Conservation (phyloP, 768 basidiomycete species). For the Panaeolus papilionaceus region DNA sequence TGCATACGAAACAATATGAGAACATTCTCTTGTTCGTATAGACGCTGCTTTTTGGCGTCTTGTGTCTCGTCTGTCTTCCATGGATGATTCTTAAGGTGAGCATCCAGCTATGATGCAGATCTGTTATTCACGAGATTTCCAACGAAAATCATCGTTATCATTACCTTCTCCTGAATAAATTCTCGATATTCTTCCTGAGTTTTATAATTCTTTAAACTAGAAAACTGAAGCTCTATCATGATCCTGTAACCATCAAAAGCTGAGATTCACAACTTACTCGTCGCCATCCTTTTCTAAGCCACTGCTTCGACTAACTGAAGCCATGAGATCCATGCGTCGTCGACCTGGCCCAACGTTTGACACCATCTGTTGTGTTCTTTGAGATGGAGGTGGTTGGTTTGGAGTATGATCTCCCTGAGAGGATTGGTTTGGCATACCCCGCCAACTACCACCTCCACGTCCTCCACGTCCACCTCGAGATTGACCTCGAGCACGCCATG, state of each 20-base stretch:
- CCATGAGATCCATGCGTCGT: slow-evolving; percentile 65
- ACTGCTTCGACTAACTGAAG: slow-evolving; percentile 79
- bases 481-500: slow-evolving; percentile 24
- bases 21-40: slow-evolving; percentile 69
- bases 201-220: slow-evolving; percentile 62
- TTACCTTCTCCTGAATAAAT: slow-evolving; percentile 72
- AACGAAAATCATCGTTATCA: background rate
- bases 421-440: slow-evolving; percentile 11
- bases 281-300: slow-evolving; percentile 78
- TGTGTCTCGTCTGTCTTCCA: slow-evolving; percentile 38
- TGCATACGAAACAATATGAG: slow-evolving; percentile 75
- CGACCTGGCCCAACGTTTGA: slow-evolving; percentile 17
- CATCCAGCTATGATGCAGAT: slow-evolving; percentile 48
- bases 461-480: slow-evolving; percentile 22
- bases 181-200: slow-evolving; percentile 72
- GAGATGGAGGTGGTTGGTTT: background rate
- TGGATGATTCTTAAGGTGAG: slow-evolving; percentile 49
- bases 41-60: slow-evolving; percentile 41
- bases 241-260: slow-evolving; percentile 17
- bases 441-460: background rate
- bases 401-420: background rate
- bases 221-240: slow-evolving; percentile 40
- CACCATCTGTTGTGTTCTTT: slow-evolving; percentile 11
- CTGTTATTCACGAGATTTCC: background rate
- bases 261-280: slow-evolving; percentile 54